phyloP scores from a whole-genome alignment of 257 asterid species.

The Scutellaria minor region DNA sequence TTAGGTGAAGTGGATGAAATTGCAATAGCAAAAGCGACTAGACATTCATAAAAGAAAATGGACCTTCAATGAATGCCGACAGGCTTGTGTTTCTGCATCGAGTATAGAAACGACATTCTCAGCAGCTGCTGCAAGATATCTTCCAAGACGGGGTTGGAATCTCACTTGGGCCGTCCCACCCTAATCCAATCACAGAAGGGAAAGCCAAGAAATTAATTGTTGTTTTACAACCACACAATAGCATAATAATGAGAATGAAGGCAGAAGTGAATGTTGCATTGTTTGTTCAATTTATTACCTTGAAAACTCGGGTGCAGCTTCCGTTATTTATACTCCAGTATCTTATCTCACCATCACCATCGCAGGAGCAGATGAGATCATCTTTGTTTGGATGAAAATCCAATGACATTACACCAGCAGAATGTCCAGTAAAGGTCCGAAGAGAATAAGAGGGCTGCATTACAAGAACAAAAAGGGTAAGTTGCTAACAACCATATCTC shows the following conservation, averaged over 20 bases:
- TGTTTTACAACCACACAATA: background rate
- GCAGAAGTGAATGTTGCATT: background rate
- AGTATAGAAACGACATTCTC: conserved; percentile 86
- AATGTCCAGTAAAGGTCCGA: conserved; percentile 88
- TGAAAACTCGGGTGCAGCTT: conserved; percentile 71
- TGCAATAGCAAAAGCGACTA: too few relatives aligned
- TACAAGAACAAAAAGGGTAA: conserved; percentile 2
- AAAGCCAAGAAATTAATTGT: conserved; percentile 11
- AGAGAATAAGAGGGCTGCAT: conserved; percentile 83
- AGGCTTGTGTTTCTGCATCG: conserved; percentile 78
- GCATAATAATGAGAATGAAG: background rate
- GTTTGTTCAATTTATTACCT: conserved; percentile 48
- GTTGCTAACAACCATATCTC: background rate
- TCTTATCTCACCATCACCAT: conserved; percentile 92
- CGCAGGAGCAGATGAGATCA: conserved; percentile 93
- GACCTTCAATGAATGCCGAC: conserved; percentile 86
- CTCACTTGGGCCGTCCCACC: conserved; percentile 92
- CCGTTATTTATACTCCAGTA: conserved; percentile 87
- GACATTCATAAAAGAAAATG: background rate
- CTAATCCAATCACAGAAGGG: conserved; percentile 46
- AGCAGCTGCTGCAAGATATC: conserved; percentile 94
- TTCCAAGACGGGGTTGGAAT: conserved; percentile 91
- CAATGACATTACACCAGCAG: conserved; percentile 84
- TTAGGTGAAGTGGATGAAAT: too few relatives aligned
- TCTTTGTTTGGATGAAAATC: conserved; percentile 97